Evolutionary conservation across 2,329 filamentous ascomycete genomes (phyloP), one percentile per base, ranked within the genome.

Genomic region (Calonectria naviculata): DNA sequence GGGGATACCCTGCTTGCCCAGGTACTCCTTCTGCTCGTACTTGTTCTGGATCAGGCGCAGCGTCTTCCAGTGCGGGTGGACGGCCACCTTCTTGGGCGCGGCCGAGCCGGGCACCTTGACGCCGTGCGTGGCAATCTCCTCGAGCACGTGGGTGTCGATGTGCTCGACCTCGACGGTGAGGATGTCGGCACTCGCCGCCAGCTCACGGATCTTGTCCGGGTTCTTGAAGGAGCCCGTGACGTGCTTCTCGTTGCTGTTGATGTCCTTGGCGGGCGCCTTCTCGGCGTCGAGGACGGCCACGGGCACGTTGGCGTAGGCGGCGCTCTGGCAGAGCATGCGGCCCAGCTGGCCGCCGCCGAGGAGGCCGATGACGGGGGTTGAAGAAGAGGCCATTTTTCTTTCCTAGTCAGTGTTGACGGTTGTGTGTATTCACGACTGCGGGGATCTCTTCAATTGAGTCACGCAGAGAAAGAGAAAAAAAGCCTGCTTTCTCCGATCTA

Each of bases 131-230:
- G 90, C 91, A 68, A 98, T 91, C 80, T 97, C 94, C 83, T 98
- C 94, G 5, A 98, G 89, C 28, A 97, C 93, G 65, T 94, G 88
- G n/a, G 95, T 97, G 82, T 98, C 91, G 70, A 98, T 93, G 84
- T 98, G 96, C 86, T 98, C 96, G 74, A 98, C 98, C 84, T 98
- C 96, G 17, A 97, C 94, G 0, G 95, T 98, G 72, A 98, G 87
- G 19, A 97, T 90, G 81, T 97, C 94, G 77, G 92, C 95, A 38
- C 87, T 85, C 44, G 89, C 85, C 2, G 96, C 95, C n/a, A 98
- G 87, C 81, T 94, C 88, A 49, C 92, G 90, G 74, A 98, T 95
- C 74, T 94, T 93, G 38, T 90, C 89, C 0, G 92, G 87, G 76
- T 98, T 93, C 81, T 95, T 95, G 88, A 98, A 98, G 0, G 95